Base-by-base conservation (phyloP, 768 basidiomycete species). In the Boletales sp. region DNA sequence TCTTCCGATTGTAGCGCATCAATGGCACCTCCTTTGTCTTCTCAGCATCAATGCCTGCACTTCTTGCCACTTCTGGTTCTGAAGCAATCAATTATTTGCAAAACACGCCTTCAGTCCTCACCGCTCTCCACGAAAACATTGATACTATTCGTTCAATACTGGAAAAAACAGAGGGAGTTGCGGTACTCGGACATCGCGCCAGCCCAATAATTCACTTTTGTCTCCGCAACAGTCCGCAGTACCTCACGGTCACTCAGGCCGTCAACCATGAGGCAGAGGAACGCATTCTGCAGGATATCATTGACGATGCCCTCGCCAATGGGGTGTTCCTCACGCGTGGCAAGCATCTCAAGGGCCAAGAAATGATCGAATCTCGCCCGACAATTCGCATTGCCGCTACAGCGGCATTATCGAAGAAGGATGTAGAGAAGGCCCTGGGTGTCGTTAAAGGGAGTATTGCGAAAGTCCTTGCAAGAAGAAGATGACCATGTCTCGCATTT, bases 1-100 rank as follows among this genome's bases (percentile, higher is more conserved):
- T 19, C 30, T 44, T 50, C n/a, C 1, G 42, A 21, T 32, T 15
- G 32, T 60, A 96, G 82, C 93, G 93, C 41, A 96, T 95, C 79
- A 98, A 98, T 65, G 92, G 90, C 14, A 85, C 92, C 4, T 84
- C 93, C 0, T 95, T 92, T 66, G 93, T 99, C 51, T 99, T 93
- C 75, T 96, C 95, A 1, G 96, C 96, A 15, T 84, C 95, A 3
- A 84, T 95, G 74, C 96, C 96, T 0, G 82, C 91, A 3, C 78
- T 94, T 38, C 83, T 98, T 35, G 84, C 91, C 17, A 93, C 93
- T 55, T 83, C 86, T 57, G 90, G 84, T 2, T 94, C 90, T 0
- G 86, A 92, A 60, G 91, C 84, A 7, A 88, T 97, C 68, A 81
- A 83, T 59, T 81, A 88, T 56, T 75, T 98, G 44, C 80, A 80